These are phyloP conservation scores for Zygosaccharomyces bisporus DNA, from an alignment of 805 yeast species.

Conservation along the genomic window DNA sequence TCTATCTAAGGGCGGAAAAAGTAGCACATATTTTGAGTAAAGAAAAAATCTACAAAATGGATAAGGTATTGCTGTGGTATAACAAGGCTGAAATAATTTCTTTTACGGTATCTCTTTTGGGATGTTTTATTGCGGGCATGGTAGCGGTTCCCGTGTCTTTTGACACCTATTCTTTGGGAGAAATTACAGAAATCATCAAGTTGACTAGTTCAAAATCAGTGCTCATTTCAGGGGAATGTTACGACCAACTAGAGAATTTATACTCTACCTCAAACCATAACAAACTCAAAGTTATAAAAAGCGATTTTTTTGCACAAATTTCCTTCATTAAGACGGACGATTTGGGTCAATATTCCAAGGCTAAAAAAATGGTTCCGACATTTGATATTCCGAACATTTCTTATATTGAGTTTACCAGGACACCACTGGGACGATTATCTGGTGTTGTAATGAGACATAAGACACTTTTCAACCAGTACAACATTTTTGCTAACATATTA, in stretches of 20 bases:
- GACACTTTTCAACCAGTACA: conserved; percentile 86
- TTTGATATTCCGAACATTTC: conserved; percentile 79
- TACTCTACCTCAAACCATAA: conserved; percentile 41
- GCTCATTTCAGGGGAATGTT: conserved; percentile 74
- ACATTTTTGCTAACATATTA: conserved; percentile 62
- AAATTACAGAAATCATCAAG: conserved; percentile 66
- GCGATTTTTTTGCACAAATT: conserved; percentile 30
- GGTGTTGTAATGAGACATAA: conserved; percentile 93
- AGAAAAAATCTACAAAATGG: conserved; percentile 72
- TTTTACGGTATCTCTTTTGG: conserved; percentile 79
- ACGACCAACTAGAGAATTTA: conserved; percentile 67
- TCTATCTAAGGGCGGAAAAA: conserved; percentile 77
- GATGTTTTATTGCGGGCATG: conserved; percentile 88
- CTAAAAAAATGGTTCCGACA: conserved; percentile 57
- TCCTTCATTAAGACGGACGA: conserved; percentile 67
- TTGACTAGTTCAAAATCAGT: conserved; percentile 74
- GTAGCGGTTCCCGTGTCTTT: conserved; percentile 92
- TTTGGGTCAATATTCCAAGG: conserved; percentile 66
- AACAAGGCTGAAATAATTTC: conserved; percentile 82
- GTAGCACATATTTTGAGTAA: conserved; percentile 53
- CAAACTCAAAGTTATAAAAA: conserved; percentile 31
- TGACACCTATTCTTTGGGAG: conserved; percentile 56
- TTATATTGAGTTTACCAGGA: conserved; percentile 85
- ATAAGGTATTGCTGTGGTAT: conserved; percentile 78
- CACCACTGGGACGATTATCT: conserved; percentile 84